phyloP scores from a whole-genome alignment of 75 land plant genomes.

The Pseudotsuga menziesii region DNA sequence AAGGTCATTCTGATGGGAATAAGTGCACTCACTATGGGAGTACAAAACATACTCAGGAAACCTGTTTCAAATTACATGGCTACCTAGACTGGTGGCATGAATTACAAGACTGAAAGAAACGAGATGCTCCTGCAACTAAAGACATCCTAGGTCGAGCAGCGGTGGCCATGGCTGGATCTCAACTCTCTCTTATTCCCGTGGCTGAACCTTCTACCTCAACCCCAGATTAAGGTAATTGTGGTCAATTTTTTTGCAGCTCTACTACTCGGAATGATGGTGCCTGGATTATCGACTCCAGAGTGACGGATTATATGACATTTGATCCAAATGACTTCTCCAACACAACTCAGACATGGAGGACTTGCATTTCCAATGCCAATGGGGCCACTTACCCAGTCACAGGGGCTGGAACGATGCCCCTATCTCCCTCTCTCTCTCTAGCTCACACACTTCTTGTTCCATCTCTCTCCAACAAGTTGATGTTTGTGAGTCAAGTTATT shows the following conservation, averaged over 20 bases:
- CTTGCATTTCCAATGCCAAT: slow-evolving; percentile 20
- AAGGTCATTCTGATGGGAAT: too few species aligned
- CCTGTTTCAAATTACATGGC: neutral
- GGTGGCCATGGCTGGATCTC: neutral
- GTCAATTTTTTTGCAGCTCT: too few species aligned
- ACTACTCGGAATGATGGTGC: neutral
- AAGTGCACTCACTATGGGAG: neutral
- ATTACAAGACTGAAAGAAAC: neutral
- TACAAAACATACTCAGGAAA: neutral
- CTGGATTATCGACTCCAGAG: slow-evolving; percentile 24
- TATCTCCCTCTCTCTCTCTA: slow-evolving; percentile 13
- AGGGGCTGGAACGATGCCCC: slow-evolving; percentile 11
- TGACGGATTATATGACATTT: slow-evolving; percentile 21
- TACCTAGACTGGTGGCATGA: neutral
- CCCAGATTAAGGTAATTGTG: neutral
- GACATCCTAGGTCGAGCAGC: neutral
- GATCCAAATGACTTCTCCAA: neutral
- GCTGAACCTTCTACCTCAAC: neutral
- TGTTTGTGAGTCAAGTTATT: slow-evolving; percentile 17
- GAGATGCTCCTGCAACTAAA: neutral
- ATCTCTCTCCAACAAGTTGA: slow-evolving; percentile 5
- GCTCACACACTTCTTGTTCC: slow-evolving; percentile 12
- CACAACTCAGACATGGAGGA: neutral
- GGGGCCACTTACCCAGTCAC: slow-evolving; percentile 19
- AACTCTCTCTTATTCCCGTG: neutral